These are phyloP conservation scores for Gloeophyllum trabeum DNA, from an alignment of 768 basidiomycete species.

Conservation along the genomic window DNA sequence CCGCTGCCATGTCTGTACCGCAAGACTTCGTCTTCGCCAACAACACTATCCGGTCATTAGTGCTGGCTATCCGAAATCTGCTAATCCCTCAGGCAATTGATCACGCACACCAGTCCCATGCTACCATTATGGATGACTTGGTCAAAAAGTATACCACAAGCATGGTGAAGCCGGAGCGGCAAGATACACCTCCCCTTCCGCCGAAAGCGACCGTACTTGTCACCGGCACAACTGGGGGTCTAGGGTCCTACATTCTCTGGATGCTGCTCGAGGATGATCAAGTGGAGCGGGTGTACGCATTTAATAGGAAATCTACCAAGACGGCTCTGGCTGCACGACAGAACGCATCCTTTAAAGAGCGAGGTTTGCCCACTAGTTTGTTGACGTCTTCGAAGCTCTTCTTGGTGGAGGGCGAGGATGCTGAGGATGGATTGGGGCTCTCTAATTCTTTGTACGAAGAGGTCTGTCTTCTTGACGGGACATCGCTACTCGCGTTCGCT, in stretches of 20 bases:
- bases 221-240: too few relatives aligned
- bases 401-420: slow-evolving; percentile 17
- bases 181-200: too few relatives aligned
- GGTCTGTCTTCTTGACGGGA: slow-evolving; percentile 11
- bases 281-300: slow-evolving; percentile 18
- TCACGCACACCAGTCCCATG: too few relatives aligned
- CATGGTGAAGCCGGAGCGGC: too few relatives aligned
- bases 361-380: slow-evolving; percentile 14
- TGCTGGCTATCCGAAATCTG: background rate
- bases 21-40: background rate
- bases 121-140: too few relatives aligned
- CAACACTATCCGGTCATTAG: background rate
- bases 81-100: too few relatives aligned
- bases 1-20: background rate
- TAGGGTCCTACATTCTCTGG: too few relatives aligned
- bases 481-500: too few relatives aligned
- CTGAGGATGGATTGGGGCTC: slow-evolving; percentile 5
- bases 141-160: too few relatives aligned
- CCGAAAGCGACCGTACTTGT: too few relatives aligned
- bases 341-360: too few relatives aligned
- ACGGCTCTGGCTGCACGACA: slow-evolving; percentile 5
- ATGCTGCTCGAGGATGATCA: slow-evolving; percentile 13
- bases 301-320: slow-evolving; percentile 17
- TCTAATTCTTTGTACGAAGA: slow-evolving; percentile 11
- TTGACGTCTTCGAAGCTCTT: slow-evolving; percentile 19